Conservation (phyloP, 163 green algal species). For the Prototheca cutis region DNA sequence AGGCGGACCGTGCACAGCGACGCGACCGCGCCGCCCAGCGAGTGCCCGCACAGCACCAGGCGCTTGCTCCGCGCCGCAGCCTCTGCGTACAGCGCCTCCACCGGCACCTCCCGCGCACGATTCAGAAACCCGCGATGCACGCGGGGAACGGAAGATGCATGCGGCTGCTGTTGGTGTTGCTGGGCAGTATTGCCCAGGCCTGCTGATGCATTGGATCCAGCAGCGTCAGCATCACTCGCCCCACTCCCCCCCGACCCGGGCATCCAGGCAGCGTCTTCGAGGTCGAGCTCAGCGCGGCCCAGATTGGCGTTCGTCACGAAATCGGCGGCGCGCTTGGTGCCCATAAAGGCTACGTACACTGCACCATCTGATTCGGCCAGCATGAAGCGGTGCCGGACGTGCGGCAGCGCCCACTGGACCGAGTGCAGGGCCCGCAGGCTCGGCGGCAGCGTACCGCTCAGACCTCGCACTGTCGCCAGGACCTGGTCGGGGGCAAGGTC, state of each 20-base stretch:
- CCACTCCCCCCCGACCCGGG: neutral
- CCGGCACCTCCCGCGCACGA: constrained; percentile 40
- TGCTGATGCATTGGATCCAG: too few species aligned
- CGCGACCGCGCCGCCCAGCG: constrained; percentile 59
- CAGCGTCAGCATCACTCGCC: too few species aligned
- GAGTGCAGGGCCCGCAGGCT: constrained; percentile 33
- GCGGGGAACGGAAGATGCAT: too few species aligned
- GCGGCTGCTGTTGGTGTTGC: too few species aligned
- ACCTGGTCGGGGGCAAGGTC: constrained; percentile 30
- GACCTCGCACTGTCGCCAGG: constrained; percentile 13
- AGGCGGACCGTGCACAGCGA: constrained; percentile 55
- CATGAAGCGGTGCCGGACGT: constrained; percentile 50
- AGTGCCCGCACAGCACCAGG: constrained; percentile 62
- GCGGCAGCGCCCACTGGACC: constrained; percentile 38
- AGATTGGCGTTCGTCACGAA: constrained; percentile 50
- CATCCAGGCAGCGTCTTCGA: neutral
- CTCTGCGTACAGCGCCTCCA: constrained; percentile 46
- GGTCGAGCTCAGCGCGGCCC: constrained; percentile 11
- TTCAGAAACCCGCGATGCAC: constrained; percentile 66
- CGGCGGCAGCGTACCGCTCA: constrained; percentile 33
- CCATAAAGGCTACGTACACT: constrained; percentile 66
- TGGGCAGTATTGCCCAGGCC: too few species aligned
- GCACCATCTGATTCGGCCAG: constrained; percentile 35
- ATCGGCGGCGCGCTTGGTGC: constrained; percentile 60
- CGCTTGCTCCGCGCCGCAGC: constrained; percentile 33